Evolutionary conservation across 2,329 filamentous ascomycete species (phyloP).

Genomic region (Grosmannia serpens): DNA sequence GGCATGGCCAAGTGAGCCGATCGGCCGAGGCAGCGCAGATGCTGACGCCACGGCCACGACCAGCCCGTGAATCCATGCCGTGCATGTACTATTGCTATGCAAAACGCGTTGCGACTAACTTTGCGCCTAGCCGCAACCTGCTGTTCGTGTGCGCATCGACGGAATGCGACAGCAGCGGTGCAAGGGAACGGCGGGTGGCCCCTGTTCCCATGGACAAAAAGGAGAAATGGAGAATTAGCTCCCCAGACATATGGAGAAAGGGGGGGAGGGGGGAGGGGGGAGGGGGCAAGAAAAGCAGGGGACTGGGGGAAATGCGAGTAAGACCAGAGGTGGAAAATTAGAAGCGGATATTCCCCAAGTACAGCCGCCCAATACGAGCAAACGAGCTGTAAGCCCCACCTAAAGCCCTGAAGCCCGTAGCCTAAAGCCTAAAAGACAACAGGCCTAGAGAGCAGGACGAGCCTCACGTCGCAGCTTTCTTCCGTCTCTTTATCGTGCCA

Average conservation of each 20-base stretch:
- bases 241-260: background rate
- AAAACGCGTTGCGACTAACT: background rate
- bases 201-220: background rate
- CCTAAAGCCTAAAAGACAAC: no score
- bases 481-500: background rate
- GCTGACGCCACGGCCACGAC: background rate
- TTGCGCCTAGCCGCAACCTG: no score
- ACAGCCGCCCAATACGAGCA: no score
- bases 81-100: no score
- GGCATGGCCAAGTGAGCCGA: background rate
- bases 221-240: background rate
- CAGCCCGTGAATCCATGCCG: background rate
- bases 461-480: no score
- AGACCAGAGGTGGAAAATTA: no score
- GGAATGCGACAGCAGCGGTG: background rate
- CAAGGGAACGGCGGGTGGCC: background rate
- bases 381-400: no score
- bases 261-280: background rate
- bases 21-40: background rate
- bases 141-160: background rate
- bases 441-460: no score
- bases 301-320: background rate
- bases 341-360: no score
- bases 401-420: no score
- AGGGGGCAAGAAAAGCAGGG: background rate